These are phyloP conservation scores for Sparassis latifolia DNA, from an alignment of 1,284 basidiomycete species.

Conservation along the genomic window DNA sequence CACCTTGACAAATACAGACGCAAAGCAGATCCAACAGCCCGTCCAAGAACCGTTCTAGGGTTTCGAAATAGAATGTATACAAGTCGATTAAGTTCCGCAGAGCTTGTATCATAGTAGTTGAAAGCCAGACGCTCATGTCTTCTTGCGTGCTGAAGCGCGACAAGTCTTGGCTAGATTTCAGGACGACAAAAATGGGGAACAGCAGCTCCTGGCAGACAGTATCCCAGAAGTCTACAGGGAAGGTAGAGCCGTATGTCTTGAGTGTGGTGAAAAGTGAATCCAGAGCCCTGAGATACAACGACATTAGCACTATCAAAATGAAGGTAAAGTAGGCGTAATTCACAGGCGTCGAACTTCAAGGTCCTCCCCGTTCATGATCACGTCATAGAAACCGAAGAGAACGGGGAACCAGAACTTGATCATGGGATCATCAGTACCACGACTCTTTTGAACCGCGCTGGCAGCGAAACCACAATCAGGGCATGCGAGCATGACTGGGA, in stretches of 20 bases:
- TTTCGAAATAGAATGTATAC: slow-evolving; percentile 95
- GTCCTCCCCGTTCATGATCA: slow-evolving; percentile 99
- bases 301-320: neutral
- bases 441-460: slow-evolving; percentile 30
- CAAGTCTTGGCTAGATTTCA: slow-evolving; percentile 87
- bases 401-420: slow-evolving; percentile 97
- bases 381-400: slow-evolving; percentile 96
- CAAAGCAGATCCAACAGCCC: slow-evolving; percentile 90
- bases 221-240: slow-evolving; percentile 95
- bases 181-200: slow-evolving; percentile 97
- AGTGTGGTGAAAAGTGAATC: slow-evolving; percentile 95
- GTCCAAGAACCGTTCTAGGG: slow-evolving; percentile 85
- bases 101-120: slow-evolving; percentile 98
- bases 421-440: slow-evolving; percentile 72
- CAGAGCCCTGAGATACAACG: slow-evolving; percentile 59
- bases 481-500: slow-evolving; percentile 85
- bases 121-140: slow-evolving; percentile 99
- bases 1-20: slow-evolving; percentile 98
- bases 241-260: slow-evolving; percentile 84
- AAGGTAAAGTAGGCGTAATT: slow-evolving; percentile 28
- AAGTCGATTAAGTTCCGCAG: slow-evolving; percentile 93
- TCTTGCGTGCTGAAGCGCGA: slow-evolving; percentile 94
- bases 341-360: slow-evolving; percentile 93
- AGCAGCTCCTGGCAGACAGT: slow-evolving; percentile 94
- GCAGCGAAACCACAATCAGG: slow-evolving; percentile 71